Base-by-base conservation (phyloP, 2,329 filamentous ascomycete genomes). In the Aspergillus eucalypticola region DNA sequence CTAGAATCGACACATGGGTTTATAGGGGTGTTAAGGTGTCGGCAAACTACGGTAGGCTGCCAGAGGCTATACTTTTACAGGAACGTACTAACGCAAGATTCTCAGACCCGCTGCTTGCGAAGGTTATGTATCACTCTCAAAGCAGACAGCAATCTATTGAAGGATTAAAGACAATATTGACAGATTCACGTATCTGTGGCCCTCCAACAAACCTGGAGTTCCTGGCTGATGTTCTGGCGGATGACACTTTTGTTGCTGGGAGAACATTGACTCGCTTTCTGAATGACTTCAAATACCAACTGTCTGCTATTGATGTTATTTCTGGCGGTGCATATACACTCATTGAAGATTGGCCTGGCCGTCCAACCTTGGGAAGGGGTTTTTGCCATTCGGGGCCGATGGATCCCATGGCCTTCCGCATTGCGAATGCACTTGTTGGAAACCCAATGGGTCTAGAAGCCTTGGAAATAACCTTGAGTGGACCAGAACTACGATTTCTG, bases 1-100 rank as follows among this genome's bases (percentile, higher is more conserved):
- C 81, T 23, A 80, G 87, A 4, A 80, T 90, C 25, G 87, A 90
- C 64, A 88, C 86, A 0, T 89, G 86, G 86, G 79, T 88, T 1
- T 79, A 82, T 56, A 82, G 81, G 1, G 86, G 86, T 5, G 81
- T 82, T 2, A 81, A 78, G 3, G 78, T 89, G 41, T 83, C 83
- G 5, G 80, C 85, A 1, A 79, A 84, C 60, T 88, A 87, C 56
- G 84, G 84, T 75, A 70, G 61, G 65, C 29, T 23, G 21, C 25
- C 44, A 17, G 13, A n/a, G 15, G 15, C 17, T 8, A 4, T 19
- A 49, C 25, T 5, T 21, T 11, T 3, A 21, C 8, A 8, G 15
- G 11, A 6, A 19, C 5, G 2, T 21, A 21, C 46, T 57, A 35
- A 57, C 41, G 25, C n/a, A 50, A 50, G 2, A 13, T 17, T 27